Base-by-base conservation (phyloP, 139 green algal genomes). In the Ettlia oleoabundans region DNA sequence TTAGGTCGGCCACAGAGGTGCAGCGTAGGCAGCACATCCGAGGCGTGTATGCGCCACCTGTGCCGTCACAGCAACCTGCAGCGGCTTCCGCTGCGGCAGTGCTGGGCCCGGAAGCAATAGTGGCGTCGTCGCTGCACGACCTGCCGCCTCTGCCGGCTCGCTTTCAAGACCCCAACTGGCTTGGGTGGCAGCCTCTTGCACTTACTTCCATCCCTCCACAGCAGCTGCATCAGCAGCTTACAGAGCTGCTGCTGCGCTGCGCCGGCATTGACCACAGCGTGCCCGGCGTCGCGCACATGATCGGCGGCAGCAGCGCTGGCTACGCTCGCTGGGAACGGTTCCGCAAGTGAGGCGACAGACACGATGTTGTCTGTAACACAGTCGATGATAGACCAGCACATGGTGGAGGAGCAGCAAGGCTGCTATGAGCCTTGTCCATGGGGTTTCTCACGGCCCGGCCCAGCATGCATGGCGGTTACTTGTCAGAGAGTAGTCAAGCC, bases 241-340 rank as follows among this genome's bases (percentile, higher is more conserved):
- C 2, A 33, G 10, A 15, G 1, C 35, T 80, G 53, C 73, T 80
- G 53, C 32, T 30, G 53, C 22, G 53, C 53, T 80, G 73, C 53
- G 30, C 35, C 1, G 72, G 52, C 37, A n/a, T 80, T 40, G 73
- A 80, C 73, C 73, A 68, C 73, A 80, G 73, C 73, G 73, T 80
- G 73, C 73, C 35, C 35, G 8, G 10, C 51, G 73, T 80, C 42
- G 6, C 37, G 24, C 73, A 80, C 73, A 35, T 80, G 52, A 28
- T 13, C 5, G 73, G 73, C 28, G 73, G 73, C 73, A 80, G 73
- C 53, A 18, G 28, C 3, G 73, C 73, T 22, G 73, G 73, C 35
- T 80, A 80, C 28, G 52, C 53, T 6, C 73, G 73, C 37, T 80
- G 73, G 73, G 73, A 80, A 13, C 47, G 47, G 30, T 80, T 80